These are phyloP conservation scores for Neurospora sp. DNA, from an alignment of 495 filamentous ascomycete genomes.

Conservation along the genomic window DNA sequence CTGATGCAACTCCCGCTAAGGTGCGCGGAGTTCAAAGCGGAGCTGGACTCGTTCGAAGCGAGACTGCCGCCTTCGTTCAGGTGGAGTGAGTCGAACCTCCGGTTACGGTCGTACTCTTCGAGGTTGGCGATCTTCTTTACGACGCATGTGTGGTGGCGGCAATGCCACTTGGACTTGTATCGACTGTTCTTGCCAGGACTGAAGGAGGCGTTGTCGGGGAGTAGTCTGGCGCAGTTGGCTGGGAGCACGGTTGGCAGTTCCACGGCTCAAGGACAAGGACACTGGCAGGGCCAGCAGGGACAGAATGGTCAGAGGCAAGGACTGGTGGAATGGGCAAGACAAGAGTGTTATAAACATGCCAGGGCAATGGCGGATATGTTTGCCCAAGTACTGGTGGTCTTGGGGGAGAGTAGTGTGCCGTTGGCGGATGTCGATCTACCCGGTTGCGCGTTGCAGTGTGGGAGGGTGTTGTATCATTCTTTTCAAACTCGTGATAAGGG, in stretches of 20 bases:
- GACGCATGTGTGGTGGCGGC: constrained; percentile 42
- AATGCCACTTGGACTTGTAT: constrained; percentile 41
- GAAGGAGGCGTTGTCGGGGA: constrained; percentile 30
- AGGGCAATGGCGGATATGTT: constrained; percentile 39
- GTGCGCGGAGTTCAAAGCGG: constrained; percentile 29
- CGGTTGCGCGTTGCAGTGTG: constrained; percentile 39
- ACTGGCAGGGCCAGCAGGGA: background rate
- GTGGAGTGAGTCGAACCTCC: constrained; percentile 38
- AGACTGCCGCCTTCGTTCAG: constrained; percentile 35
- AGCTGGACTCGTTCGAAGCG: constrained; percentile 35
- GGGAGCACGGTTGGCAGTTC: constrained; percentile 22
- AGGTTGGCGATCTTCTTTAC: constrained; percentile 38
- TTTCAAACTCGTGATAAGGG: constrained; percentile 10
- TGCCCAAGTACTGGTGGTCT: constrained; percentile 23
- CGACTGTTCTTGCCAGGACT: constrained; percentile 35
- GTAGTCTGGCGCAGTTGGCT: constrained; percentile 27
- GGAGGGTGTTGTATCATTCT: constrained; percentile 29
- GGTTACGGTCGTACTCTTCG: constrained; percentile 38
- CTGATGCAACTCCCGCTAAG: constrained; percentile 29
- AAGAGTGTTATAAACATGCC: constrained; percentile 35
- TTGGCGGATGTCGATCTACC: constrained; percentile 38
- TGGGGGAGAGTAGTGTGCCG: constrained; percentile 25
- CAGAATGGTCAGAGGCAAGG: background rate
- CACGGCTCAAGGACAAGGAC: constrained; percentile 11
- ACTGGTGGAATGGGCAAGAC: background rate